Evolutionary conservation across 441 rosid species (phyloP).

Genomic region (Kokia cookei): DNA sequence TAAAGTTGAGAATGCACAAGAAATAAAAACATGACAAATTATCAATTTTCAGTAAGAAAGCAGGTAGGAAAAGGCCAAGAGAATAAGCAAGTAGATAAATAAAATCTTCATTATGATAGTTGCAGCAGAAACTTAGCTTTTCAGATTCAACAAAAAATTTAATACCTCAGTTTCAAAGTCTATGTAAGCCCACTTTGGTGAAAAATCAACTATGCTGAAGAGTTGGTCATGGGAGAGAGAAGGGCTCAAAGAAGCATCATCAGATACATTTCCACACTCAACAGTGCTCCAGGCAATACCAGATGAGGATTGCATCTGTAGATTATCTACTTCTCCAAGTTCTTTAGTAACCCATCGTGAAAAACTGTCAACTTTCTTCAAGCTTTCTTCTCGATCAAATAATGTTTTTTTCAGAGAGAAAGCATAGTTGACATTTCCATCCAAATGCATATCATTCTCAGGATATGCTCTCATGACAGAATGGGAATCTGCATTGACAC

Average conservation of each 20-base stretch:
- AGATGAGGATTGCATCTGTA: slow-evolving; percentile 62
- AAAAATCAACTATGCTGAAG: slow-evolving; percentile 74
- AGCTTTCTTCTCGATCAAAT: slow-evolving; percentile 53
- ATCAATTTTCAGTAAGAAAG: not conserved
- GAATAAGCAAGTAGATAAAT: not conserved
- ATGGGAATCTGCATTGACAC: slow-evolving; percentile 28
- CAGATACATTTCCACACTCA: slow-evolving; percentile 62
- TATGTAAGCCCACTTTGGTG: slow-evolving; percentile 69
- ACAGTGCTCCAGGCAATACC: slow-evolving; percentile 69
- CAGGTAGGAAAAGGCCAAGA: not conserved
- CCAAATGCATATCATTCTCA: slow-evolving; percentile 27
- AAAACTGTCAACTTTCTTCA: slow-evolving; percentile 92
- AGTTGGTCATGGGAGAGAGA: slow-evolving; percentile 88
- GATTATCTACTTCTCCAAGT: slow-evolving; percentile 76
- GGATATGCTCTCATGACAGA: slow-evolving; percentile 21
- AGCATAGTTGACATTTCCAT: slow-evolving; percentile 36
- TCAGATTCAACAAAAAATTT: not conserved
- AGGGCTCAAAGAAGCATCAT: slow-evolving; percentile 60
- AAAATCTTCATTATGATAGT: not conserved
- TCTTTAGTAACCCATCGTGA: slow-evolving; percentile 81
- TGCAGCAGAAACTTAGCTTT: not conserved
- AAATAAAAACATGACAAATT: slow-evolving; percentile 1
- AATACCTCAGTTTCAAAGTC: slow-evolving; percentile 76
- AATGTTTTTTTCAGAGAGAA: slow-evolving; percentile 42
- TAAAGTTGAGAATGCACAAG: not conserved